phyloP scores from a whole-genome alignment of 495 filamentous ascomycete genomes.

The Penicillium steckii region DNA sequence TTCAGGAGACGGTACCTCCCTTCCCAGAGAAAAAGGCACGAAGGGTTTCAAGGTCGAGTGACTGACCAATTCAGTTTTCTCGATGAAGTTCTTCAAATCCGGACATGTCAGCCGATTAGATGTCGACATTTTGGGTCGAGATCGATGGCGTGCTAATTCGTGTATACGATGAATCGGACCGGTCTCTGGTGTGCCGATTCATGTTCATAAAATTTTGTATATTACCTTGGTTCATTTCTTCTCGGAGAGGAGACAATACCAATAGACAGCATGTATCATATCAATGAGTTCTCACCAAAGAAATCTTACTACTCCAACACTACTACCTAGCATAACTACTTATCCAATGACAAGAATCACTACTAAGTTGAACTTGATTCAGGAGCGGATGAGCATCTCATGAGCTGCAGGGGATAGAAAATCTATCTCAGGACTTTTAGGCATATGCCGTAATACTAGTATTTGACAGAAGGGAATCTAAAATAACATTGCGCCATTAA shows the following conservation, averaged over 20 bases:
- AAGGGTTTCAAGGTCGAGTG: not conserved
- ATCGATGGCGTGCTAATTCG: not conserved
- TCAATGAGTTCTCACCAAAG: not conserved
- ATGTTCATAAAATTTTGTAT: conserved; percentile 11
- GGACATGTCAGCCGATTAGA: not conserved
- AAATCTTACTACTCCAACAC: not conserved
- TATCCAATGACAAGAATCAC: too few relatives aligned
- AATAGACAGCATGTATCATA: conserved; percentile 11
- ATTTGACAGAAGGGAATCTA: conserved; percentile 15
- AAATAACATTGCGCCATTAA: conserved; percentile 9
- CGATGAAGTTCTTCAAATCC: too few relatives aligned
- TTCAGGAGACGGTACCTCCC: not conserved
- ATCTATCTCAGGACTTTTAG: not conserved
- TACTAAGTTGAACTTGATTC: too few relatives aligned
- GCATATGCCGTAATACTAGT: not conserved
- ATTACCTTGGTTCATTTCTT: conserved; percentile 12
- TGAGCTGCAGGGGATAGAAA: too few relatives aligned
- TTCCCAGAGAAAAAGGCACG: not conserved
- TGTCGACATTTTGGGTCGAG: not conserved
- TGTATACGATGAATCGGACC: not conserved
- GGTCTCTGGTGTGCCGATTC: not conserved
- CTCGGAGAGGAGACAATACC: conserved; percentile 4
- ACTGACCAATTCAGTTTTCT: too few relatives aligned
- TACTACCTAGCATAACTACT: too few relatives aligned
- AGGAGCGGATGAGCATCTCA: too few relatives aligned